These are phyloP conservation scores for Ascocoryne sarcoides DNA, from an alignment of 2,329 filamentous ascomycete species.

Conservation along the genomic window DNA sequence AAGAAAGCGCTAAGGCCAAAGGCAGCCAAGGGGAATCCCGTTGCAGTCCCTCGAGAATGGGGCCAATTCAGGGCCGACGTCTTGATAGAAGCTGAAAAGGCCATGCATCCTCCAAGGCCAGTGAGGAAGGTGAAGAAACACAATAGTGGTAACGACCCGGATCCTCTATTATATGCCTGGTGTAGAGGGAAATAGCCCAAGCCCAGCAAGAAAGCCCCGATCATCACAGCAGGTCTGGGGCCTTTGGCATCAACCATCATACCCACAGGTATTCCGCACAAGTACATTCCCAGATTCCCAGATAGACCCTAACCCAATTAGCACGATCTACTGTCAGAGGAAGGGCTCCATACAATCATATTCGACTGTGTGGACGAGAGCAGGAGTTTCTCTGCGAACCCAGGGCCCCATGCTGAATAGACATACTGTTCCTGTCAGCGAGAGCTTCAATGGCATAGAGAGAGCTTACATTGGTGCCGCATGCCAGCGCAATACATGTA, in stretches of 20 bases:
- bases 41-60: slow-evolving; percentile 82
- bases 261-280: slow-evolving; percentile 78
- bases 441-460: background rate
- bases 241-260: slow-evolving; percentile 78
- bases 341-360: slow-evolving; percentile 56
- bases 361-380: slow-evolving; percentile 91
- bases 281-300: slow-evolving; percentile 91
- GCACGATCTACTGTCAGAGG: background rate
- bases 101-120: slow-evolving; percentile 80
- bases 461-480: slow-evolving; percentile 75
- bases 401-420: slow-evolving; percentile 95
- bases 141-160: slow-evolving; percentile 49
- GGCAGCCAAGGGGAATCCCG: slow-evolving; percentile 83
- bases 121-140: slow-evolving; percentile 82
- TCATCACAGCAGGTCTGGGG: slow-evolving; percentile 67
- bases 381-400: slow-evolving; percentile 79
- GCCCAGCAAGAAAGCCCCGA: slow-evolving; percentile 64
- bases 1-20: slow-evolving; percentile 96
- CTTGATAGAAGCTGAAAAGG: slow-evolving; percentile 86
- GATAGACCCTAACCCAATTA: slow-evolving; percentile 45
- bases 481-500: slow-evolving; percentile 76
- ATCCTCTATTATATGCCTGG: slow-evolving; percentile 62
- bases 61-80: slow-evolving; percentile 85
- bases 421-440: slow-evolving; percentile 28
- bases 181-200: slow-evolving; percentile 82